Conservation (phyloP, 768 basidiomycete genomes). For the Goffeauzyma gilvescens region DNA sequence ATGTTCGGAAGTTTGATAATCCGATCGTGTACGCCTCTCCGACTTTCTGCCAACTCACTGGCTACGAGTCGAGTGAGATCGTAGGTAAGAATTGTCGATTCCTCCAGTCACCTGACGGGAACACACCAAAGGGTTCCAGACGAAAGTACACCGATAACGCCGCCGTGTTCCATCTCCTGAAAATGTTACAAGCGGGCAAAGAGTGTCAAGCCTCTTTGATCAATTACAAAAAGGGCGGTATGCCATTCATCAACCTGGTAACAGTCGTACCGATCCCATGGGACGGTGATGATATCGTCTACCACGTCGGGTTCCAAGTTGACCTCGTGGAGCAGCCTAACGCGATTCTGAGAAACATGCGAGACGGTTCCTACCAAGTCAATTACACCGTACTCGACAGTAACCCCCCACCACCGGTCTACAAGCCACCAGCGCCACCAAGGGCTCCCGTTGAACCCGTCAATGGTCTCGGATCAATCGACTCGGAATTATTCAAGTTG, state of each 20-base stretch:
- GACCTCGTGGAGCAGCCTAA: slow-evolving; percentile 74
- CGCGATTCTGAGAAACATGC: slow-evolving; percentile 57
- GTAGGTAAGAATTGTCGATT: slow-evolving; percentile 63
- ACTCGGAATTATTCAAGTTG: slow-evolving; percentile 21
- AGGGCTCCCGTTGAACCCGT: too few species aligned
- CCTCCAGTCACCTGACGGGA: slow-evolving; percentile 40
- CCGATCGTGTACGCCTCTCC: slow-evolving; percentile 86
- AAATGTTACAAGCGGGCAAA: slow-evolving; percentile 49
- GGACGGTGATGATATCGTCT: slow-evolving; percentile 53
- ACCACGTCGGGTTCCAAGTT: slow-evolving; percentile 89
- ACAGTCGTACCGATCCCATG: slow-evolving; percentile 69
- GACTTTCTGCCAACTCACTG: slow-evolving; percentile 45
- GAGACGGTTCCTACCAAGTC: slow-evolving; percentile 56
- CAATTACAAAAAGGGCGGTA: slow-evolving; percentile 72
- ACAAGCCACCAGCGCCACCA: slow-evolving; percentile 15
- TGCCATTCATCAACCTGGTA: slow-evolving; percentile 77
- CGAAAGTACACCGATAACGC: slow-evolving; percentile 47
- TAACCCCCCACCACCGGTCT: slow-evolving; percentile 24
- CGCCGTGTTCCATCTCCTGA: slow-evolving; percentile 49
- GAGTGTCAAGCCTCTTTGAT: slow-evolving; percentile 74
- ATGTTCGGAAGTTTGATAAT: slow-evolving; percentile 56
- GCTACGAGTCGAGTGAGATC: slow-evolving; percentile 42
- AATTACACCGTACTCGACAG: slow-evolving; percentile 39
- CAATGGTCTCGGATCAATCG: slow-evolving; percentile 19
- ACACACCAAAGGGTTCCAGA: slow-evolving; percentile 39